phyloP scores from a whole-genome alignment of 140 eudicot genomes.

The Erigeron philadelphicus region DNA sequence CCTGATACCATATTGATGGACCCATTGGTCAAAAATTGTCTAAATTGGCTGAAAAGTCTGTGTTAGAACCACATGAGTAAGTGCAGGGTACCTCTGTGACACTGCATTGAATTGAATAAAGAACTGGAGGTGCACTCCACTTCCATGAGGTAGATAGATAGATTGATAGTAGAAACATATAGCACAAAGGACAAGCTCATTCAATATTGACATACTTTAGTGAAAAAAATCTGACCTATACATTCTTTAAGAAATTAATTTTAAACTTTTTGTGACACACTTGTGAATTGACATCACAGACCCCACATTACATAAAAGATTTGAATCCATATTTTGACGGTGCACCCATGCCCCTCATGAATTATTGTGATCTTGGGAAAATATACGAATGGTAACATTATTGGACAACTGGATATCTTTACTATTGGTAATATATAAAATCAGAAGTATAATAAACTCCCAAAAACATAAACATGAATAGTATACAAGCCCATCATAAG shows the following conservation, averaged over 20 bases:
- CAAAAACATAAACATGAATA: no score
- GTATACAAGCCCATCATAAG: no score
- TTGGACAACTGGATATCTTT: no score
- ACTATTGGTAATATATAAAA: no score
- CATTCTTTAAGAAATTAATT: slow-evolving; percentile 7
- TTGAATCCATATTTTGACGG: background rate
- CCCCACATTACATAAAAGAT: slow-evolving; percentile 1
- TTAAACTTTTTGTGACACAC: background rate
- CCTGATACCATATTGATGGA: background rate
- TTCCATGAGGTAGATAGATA: slow-evolving; percentile 4
- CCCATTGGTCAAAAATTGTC: slow-evolving; percentile 7
- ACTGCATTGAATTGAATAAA: slow-evolving; percentile 25
- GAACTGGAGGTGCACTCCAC: slow-evolving; percentile 17
- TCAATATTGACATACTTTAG: slow-evolving; percentile 15
- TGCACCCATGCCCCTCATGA: background rate
- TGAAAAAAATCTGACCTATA: background rate
- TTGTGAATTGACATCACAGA: slow-evolving; percentile 12
- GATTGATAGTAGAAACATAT: background rate
- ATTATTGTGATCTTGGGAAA: background rate
- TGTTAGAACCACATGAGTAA: slow-evolving; percentile 23
- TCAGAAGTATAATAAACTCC: no score
- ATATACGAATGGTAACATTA: background rate
- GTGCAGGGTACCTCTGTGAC: slow-evolving; percentile 20
- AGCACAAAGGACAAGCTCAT: slow-evolving; percentile 25
- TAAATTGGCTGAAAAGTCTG: background rate